These are phyloP conservation scores for Colletotrichum paranaense DNA, from an alignment of 2,329 filamentous ascomycete species.

Conservation along the genomic window DNA sequence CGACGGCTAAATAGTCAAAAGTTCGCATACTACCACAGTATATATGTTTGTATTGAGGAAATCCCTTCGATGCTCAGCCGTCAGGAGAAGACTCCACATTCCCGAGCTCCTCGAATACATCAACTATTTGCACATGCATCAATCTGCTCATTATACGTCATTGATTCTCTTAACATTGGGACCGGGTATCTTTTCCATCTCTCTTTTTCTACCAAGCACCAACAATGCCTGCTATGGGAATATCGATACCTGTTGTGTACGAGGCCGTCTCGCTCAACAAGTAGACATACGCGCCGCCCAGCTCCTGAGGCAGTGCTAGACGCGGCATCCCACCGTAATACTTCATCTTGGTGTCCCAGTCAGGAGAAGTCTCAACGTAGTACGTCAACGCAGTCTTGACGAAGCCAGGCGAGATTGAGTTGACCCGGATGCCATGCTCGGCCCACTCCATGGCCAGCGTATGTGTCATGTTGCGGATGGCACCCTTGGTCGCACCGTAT, in stretches of 20 bases:
- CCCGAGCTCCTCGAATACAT: too few species aligned
- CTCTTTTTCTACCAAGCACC: conserved; percentile 35
- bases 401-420: conserved; percentile 57
- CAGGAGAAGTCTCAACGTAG: conserved; percentile 61
- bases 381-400: conserved; percentile 59
- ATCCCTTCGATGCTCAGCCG: too few species aligned
- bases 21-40: too few species aligned
- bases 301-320: conserved; percentile 62
- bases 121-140: too few species aligned
- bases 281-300: conserved; percentile 69
- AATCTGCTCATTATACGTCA: too few species aligned
- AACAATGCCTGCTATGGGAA: conserved; percentile 53
- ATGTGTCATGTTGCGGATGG: conserved; percentile 52
- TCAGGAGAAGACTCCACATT: too few species aligned
- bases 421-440: conserved; percentile 58
- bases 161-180: too few species aligned
- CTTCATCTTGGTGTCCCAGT: conserved; percentile 67
- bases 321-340: conserved; percentile 69
- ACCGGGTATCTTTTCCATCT: not conserved
- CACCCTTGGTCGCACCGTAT: conserved; percentile 58
- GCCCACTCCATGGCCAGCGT: conserved; percentile 60
- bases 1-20: too few species aligned
- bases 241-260: conserved; percentile 62
- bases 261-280: conserved; percentile 62
- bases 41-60: too few species aligned